Evolutionary conservation across 352 stramenopile genomes (phyloP), one percentile per base, ranked within the genome.

Genomic region (Globisporangium ultimum): DNA sequence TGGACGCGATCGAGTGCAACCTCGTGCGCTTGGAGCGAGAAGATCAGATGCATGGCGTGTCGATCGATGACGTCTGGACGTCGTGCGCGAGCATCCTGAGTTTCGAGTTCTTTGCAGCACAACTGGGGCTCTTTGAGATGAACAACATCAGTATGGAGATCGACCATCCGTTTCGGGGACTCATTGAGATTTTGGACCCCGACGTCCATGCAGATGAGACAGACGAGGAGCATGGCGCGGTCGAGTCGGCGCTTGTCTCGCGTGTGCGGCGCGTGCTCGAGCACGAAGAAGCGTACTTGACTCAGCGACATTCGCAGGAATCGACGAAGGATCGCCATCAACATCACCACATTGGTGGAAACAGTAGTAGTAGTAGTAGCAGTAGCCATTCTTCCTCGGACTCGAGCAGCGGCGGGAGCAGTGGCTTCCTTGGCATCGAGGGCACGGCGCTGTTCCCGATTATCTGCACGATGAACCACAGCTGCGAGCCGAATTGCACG

Each of bases 381-480:
- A 32, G 24, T 32, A 32, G 24, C 24, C 24, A 32, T 32, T 32
- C 24, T 5, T 32, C 24, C 5, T 32, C 24, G 24, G 76, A 90
- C 53, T 89, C 91, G 2, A 98, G 97, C 72, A 84, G 86, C 87
- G 11, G 18, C 43, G 80, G 96, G 46, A 32, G 24, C 24, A 32
- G 24, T 32, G 83, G 94, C 67, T 97, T 97, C 70, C 73, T 93
- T 15, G 91, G 94, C 32, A 70, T 99, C 20, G 96, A 99, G 71
- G 96, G 96, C 43, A 98, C 95, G 0, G 93, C 93, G 17, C 75
- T 98, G 50, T 98, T 95, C 70, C 84, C 86, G 24, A 80, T 84
- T 12, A 88, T 96, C 41, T 98, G 94, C 66, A 98, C 95, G 69
- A 98, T 98, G 92, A 99, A 99, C 76, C 96, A 99, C 77, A 97